Conservation (phyloP, 345 rosid species). For the Citrus glauca region DNA sequence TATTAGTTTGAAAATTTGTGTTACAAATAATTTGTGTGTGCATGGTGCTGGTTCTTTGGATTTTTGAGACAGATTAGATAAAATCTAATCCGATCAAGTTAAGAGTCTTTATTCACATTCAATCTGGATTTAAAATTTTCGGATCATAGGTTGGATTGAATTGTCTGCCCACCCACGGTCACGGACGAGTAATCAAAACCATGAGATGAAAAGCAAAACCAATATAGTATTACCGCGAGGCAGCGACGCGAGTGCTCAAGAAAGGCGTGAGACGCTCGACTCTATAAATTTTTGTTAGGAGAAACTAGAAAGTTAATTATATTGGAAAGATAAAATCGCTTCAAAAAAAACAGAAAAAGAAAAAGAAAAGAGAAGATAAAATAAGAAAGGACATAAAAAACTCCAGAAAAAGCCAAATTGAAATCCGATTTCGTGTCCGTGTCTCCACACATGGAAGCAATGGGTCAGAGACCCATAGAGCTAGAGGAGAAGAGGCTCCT, state of each 20-base stretch:
- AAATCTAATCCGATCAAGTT: too few species aligned
- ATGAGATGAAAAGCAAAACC: neutral
- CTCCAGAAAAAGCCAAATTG: conserved; percentile 26
- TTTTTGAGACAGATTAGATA: too few species aligned
- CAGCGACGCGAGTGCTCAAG: neutral
- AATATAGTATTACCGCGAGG: neutral
- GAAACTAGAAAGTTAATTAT: neutral
- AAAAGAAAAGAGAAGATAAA: neutral
- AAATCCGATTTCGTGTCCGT: conserved; percentile 41
- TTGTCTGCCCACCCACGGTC: neutral
- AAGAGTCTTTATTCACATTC: too few species aligned
- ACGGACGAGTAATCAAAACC: neutral
- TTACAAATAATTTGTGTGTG: too few species aligned
- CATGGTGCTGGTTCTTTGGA: too few species aligned
- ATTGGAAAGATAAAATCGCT: neutral
- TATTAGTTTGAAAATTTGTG: too few species aligned
- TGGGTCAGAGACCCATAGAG: neutral
- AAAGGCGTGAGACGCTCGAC: neutral
- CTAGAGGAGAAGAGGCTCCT: neutral
- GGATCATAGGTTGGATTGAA: too few species aligned
- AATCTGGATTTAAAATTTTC: too few species aligned
- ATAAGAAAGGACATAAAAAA: neutral
- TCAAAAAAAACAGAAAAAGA: too few species aligned
- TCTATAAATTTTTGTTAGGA: neutral
- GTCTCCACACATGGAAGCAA: conserved; percentile 15